phyloP scores from a whole-genome alignment of 2,329 filamentous ascomycete genomes.

The Aspergillus fructus region DNA sequence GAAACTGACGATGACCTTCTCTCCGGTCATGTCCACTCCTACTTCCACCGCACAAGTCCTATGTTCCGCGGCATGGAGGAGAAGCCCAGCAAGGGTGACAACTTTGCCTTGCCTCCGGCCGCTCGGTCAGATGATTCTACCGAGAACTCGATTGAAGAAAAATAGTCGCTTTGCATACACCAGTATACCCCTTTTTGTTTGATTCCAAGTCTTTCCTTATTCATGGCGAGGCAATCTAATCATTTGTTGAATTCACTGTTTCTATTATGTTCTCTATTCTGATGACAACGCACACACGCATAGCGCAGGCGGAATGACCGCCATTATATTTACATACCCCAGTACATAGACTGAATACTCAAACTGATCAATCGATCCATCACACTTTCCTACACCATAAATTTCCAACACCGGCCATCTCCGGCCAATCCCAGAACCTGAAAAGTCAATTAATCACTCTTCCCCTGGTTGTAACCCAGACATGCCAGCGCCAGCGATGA shows the following conservation, averaged over 20 bases:
- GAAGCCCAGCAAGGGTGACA: slow-evolving; percentile 29
- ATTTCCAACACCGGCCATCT: neutral
- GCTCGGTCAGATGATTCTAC: slow-evolving; percentile 27
- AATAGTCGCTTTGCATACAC: slow-evolving; percentile 2
- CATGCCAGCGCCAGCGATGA: too few relatives aligned
- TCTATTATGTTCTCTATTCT: neutral
- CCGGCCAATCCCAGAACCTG: neutral
- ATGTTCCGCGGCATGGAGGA: slow-evolving; percentile 43
- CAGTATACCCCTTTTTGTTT: slow-evolving; percentile 12
- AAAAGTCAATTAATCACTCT: too few relatives aligned
- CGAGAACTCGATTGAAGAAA: slow-evolving; percentile 23
- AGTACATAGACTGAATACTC: slow-evolving; percentile 9
- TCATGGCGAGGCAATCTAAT: neutral
- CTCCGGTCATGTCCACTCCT: slow-evolving; percentile 50
- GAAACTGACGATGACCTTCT: slow-evolving; percentile 49
- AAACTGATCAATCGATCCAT: neutral
- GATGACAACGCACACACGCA: neutral
- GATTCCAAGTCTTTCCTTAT: neutral
- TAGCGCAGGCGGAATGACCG: neutral
- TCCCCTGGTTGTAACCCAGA: too few relatives aligned
- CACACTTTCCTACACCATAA: neutral
- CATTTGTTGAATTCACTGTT: slow-evolving; percentile 9
- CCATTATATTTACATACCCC: slow-evolving; percentile 4
- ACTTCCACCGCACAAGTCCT: slow-evolving; percentile 54
- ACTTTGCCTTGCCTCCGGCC: slow-evolving; percentile 35